phyloP scores from a whole-genome alignment of 768 basidiomycete genomes.

The Phanerochaete sordida region DNA sequence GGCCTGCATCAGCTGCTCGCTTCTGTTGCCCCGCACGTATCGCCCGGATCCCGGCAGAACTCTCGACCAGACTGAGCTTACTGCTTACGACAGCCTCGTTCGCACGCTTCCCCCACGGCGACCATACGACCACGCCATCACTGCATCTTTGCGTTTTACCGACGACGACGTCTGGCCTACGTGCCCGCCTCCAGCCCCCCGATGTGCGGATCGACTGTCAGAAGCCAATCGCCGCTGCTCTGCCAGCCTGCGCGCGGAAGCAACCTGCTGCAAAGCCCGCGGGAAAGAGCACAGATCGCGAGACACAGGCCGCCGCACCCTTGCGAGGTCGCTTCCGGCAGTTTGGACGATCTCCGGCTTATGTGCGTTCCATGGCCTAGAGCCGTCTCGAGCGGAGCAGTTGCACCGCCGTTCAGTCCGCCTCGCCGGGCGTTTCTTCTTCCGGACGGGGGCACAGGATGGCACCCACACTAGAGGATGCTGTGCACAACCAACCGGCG shows the following conservation, averaged over 20 bases:
- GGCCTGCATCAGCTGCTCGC: background rate
- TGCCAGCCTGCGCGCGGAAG: background rate
- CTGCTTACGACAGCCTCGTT: background rate
- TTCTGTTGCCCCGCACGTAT: background rate
- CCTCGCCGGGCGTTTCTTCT: background rate
- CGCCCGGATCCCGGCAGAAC: background rate
- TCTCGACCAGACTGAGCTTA: background rate
- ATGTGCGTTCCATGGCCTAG: background rate
- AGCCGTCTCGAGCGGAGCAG: background rate
- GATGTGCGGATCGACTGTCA: background rate
- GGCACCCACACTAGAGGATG: background rate
- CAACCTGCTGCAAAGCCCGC: too few species aligned
- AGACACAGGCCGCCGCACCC: background rate
- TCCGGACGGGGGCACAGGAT: background rate
- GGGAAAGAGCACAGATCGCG: too few species aligned
- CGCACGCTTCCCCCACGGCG: background rate
- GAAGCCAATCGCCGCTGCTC: background rate
- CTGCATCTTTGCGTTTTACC: background rate
- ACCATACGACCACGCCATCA: background rate
- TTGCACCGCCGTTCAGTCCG: background rate
- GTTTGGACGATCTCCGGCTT: background rate
- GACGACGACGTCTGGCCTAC: too few species aligned
- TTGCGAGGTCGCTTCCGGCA: too few species aligned
- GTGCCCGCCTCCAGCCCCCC: too few species aligned
- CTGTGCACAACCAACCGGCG: background rate